Evolutionary conservation across 805 yeast genomes (phyloP).

Genomic region (Suhomyces tanzawaensis): DNA sequence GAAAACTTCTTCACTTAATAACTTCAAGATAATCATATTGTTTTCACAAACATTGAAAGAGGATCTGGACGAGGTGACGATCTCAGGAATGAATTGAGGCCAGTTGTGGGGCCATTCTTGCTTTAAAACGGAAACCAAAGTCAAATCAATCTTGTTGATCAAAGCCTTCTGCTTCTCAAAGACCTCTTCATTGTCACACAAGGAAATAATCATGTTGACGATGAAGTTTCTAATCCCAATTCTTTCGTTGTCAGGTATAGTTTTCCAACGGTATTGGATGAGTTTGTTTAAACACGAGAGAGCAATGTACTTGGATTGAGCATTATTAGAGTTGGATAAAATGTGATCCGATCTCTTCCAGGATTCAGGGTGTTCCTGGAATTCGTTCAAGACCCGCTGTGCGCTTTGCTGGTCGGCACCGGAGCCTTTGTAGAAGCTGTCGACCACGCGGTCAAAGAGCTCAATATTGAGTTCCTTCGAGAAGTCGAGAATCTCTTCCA

Average conservation of each 20-base stretch:
- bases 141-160: slow-evolving; percentile 89
- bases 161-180: slow-evolving; percentile 75
- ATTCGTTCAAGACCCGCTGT: slow-evolving; percentile 67
- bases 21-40: slow-evolving; percentile 87
- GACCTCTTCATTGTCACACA: slow-evolving; percentile 78
- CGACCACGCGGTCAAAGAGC: slow-evolving; percentile 80
- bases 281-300: slow-evolving; percentile 84
- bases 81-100: slow-evolving; percentile 96
- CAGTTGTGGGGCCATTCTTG: slow-evolving; percentile 99
- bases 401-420: slow-evolving; percentile 71
- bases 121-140: slow-evolving; percentile 88
- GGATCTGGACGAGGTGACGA: slow-evolving; percentile 78
- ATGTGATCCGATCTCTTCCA: slow-evolving; percentile 95
- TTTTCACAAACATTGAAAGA: slow-evolving; percentile 95
- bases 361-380: slow-evolving; percentile 92
- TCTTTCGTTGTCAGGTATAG: slow-evolving; percentile 83
- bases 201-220: slow-evolving; percentile 87
- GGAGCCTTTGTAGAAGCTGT: slow-evolving; percentile 75
- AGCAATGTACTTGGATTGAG: slow-evolving; percentile 92
- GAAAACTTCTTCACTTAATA: slow-evolving; percentile 92
- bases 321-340: slow-evolving; percentile 68
- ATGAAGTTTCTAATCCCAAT: slow-evolving; percentile 91
- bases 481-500: slow-evolving; percentile 90
- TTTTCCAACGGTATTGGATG: slow-evolving; percentile 91
- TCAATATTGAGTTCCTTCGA: slow-evolving; percentile 76